Percentiles rank a stretch among this genome's conserved stretches.
These are phyloP conservation scores for Russula sp. DNA, from an alignment of 768 basidiomycete genomes.

Conservation along the genomic window DNA sequence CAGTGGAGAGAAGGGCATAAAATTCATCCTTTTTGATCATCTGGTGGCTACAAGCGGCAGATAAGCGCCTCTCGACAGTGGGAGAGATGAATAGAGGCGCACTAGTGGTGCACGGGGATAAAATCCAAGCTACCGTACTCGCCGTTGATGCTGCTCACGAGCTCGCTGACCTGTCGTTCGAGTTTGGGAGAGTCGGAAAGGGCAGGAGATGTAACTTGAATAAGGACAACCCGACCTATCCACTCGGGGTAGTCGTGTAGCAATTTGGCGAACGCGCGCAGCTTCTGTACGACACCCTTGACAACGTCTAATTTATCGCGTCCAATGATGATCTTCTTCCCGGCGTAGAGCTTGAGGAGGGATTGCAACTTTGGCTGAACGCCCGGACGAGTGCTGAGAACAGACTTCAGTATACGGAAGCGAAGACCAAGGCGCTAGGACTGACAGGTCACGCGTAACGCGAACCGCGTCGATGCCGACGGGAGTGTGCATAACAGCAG, in stretches of 20 bases:
- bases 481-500: conserved; percentile 81
- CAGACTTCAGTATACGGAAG: not conserved
- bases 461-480: conserved; percentile 93
- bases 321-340: conserved; percentile 97
- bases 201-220: conserved; percentile 91
- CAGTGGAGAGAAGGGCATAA: conserved; percentile 87
- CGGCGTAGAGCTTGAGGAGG: conserved; percentile 76
- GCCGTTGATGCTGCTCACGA: conserved; percentile 93
- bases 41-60: conserved; percentile 62
- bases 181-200: conserved; percentile 89
- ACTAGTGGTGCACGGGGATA: conserved; percentile 98
- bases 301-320: conserved; percentile 98
- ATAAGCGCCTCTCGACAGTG: not conserved
- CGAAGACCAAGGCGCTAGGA: conserved; percentile 22
- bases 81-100: conserved; percentile 29
- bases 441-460: conserved; percentile 66
- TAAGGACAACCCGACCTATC: conserved; percentile 82
- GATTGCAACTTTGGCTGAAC: conserved; percentile 88
- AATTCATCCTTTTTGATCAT: conserved; percentile 97
- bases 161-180: conserved; percentile 87
- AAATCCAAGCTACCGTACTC: conserved; percentile 93
- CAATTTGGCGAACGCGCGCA: conserved; percentile 93
- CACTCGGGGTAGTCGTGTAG: conserved; percentile 91
- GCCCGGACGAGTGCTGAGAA: conserved; percentile 56
- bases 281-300: conserved; percentile 96